Evolutionary conservation across 1,284 basidiomycete species (phyloP).

Genomic region (Trichosporon coremiiforme): DNA sequence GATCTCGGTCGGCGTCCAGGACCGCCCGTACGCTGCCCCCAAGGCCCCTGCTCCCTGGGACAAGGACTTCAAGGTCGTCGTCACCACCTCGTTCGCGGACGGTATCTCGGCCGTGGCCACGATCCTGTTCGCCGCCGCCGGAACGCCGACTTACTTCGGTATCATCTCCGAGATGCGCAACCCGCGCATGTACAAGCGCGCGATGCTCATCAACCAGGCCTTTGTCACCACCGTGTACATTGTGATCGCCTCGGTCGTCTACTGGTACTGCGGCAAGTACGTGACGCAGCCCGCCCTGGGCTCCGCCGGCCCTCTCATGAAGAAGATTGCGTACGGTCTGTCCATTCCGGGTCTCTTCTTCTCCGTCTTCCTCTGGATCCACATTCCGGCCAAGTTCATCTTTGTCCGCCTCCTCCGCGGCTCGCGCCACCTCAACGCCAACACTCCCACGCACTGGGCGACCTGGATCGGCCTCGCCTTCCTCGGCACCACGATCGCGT

Average conservation of each 20-base stretch:
- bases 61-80: conserved; percentile 37
- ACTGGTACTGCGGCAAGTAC: conserved; percentile 51
- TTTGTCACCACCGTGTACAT: conserved; percentile 49
- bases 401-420: conserved; percentile 43
- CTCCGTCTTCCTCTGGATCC: conserved; percentile 34
- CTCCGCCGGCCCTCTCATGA: conserved; percentile 50
- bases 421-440: conserved; percentile 39
- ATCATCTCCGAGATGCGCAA: conserved; percentile 43
- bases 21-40: conserved; percentile 47
- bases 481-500: conserved; percentile 36
- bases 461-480: conserved; percentile 39
- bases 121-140: conserved; percentile 49
- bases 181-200: conserved; percentile 40
- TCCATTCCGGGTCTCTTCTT: conserved; percentile 50
- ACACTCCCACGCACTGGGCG: conserved; percentile 40
- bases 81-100: conserved; percentile 41
- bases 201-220: conserved; percentile 41
- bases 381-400: conserved; percentile 47
- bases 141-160: conserved; percentile 34
- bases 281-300: conserved; percentile 53
- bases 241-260: conserved; percentile 37
- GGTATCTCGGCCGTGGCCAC: conserved; percentile 52
- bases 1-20: conserved; percentile 52
- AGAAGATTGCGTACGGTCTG: conserved; percentile 55
- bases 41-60: conserved; percentile 34